These are phyloP conservation scores for Peronospora tabacina DNA, from an alignment of 352 stramenopile genomes.

Conservation along the genomic window DNA sequence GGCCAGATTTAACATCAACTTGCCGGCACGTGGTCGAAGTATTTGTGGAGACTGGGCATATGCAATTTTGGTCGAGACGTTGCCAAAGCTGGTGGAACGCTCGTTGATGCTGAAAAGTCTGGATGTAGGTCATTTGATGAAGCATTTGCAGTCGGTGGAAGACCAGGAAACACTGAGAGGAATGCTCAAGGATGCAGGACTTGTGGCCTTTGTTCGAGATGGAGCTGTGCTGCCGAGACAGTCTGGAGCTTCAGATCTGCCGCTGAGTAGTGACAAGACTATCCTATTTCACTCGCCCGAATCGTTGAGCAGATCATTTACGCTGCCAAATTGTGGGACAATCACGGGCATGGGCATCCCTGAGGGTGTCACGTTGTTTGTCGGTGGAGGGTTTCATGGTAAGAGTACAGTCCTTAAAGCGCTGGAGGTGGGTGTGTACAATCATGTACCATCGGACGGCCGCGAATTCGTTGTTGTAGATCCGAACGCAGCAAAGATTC, in stretches of 20 bases:
- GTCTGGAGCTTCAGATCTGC: slow-evolving; percentile 55
- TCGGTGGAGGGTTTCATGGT: slow-evolving; percentile 95
- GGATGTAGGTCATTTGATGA: slow-evolving; percentile 55
- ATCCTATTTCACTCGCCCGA: slow-evolving; percentile 84
- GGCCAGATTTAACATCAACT: slow-evolving; percentile 92
- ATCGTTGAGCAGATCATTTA: slow-evolving; percentile 76
- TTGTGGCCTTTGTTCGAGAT: slow-evolving; percentile 91
- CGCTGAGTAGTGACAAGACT: slow-evolving; percentile 34
- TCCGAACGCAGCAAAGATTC: slow-evolving; percentile 89
- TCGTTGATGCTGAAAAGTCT: slow-evolving; percentile 74
- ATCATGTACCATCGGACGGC: slow-evolving; percentile 92
- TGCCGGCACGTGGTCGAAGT: slow-evolving; percentile 89
- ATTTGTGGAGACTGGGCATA: slow-evolving; percentile 91
- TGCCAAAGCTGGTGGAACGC: slow-evolving; percentile 81
- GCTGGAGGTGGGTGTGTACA: slow-evolving; percentile 92
- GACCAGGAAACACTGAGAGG: slow-evolving; percentile 88
- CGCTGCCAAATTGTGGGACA: slow-evolving; percentile 72
- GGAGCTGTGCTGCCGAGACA: slow-evolving; percentile 88
- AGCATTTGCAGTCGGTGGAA: slow-evolving; percentile 88
- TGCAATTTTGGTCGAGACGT: slow-evolving; percentile 86
- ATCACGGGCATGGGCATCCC: slow-evolving; percentile 93
- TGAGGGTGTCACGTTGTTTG: slow-evolving; percentile 92
- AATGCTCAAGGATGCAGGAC: slow-evolving; percentile 65
- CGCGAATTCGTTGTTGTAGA: slow-evolving; percentile 92
- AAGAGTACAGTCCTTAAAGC: slow-evolving; percentile 95